phyloP scores from a whole-genome alignment of 2,329 filamentous ascomycete genomes.

The Colletotrichum plurivorum region DNA sequence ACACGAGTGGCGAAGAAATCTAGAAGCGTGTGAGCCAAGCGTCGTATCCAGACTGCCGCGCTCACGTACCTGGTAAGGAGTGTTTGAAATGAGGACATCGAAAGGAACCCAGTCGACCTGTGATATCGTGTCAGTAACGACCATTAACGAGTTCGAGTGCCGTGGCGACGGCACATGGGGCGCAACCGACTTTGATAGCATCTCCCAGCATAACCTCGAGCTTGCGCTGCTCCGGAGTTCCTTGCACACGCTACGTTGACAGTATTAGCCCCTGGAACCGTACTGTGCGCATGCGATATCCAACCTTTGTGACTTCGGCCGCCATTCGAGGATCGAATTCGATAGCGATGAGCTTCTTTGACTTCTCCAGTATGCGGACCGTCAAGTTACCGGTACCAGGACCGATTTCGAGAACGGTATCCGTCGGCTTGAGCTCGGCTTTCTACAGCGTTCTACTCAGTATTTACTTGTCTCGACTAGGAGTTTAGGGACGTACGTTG shows the following conservation, averaged over 20 bases:
- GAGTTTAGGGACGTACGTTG: slow-evolving; percentile 45
- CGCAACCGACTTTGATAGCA: slow-evolving; percentile 59
- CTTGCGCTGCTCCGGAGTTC: slow-evolving; percentile 85
- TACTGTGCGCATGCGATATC: neutral
- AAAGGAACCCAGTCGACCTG: slow-evolving; percentile 70
- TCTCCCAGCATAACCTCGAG: slow-evolving; percentile 92
- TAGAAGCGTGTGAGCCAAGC: slow-evolving; percentile 48
- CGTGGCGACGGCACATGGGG: neutral
- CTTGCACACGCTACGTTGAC: slow-evolving; percentile 87
- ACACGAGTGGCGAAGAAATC: slow-evolving; percentile 93
- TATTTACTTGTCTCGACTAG: slow-evolving; percentile 28
- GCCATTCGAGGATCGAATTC: slow-evolving; percentile 98
- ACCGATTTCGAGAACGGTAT: slow-evolving; percentile 91
- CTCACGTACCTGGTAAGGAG: slow-evolving; percentile 71
- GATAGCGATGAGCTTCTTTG: slow-evolving; percentile 85
- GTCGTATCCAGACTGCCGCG: neutral
- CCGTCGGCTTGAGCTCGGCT: slow-evolving; percentile 90
- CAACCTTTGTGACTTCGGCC: slow-evolving; percentile 88
- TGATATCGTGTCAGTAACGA: neutral
- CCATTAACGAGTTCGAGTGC: neutral
- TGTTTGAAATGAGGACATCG: slow-evolving; percentile 84
- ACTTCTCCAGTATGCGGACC: slow-evolving; percentile 88
- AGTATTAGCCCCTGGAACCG: slow-evolving; percentile 69
- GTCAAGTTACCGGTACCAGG: slow-evolving; percentile 93
- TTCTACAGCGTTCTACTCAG: slow-evolving; percentile 70